A percentile compares a stretch with the other conserved stretches of the same genome.
Conservation (phyloP, 441 rosid genomes). For the Corymbia citriodora region DNA sequence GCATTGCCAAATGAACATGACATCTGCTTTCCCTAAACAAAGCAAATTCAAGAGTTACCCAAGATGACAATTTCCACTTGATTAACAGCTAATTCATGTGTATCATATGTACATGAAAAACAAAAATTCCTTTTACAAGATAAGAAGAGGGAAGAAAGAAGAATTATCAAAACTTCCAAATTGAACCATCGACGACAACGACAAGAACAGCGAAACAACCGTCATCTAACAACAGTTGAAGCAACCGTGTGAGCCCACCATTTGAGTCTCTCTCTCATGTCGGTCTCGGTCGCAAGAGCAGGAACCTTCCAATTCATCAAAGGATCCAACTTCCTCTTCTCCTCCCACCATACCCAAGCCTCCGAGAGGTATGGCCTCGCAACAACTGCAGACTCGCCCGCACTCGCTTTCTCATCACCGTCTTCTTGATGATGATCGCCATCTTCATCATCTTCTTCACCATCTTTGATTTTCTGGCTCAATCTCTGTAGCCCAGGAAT, state of each 20-base stretch:
- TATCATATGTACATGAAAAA: neutral
- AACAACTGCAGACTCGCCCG: neutral
- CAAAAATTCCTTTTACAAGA: neutral
- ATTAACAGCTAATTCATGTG: neutral
- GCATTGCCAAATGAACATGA: neutral
- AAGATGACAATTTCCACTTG: neutral
- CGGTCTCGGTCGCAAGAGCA: slow-evolving; percentile 35
- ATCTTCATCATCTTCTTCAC: slow-evolving; percentile 12
- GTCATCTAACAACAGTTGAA: slow-evolving; percentile 46
- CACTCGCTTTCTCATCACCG: neutral
- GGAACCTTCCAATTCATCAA: slow-evolving; percentile 62
- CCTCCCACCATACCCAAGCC: slow-evolving; percentile 58
- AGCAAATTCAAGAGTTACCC: neutral
- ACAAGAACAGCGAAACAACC: neutral
- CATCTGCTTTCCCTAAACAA: neutral
- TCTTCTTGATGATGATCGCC: slow-evolving; percentile 18
- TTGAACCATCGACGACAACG: neutral
- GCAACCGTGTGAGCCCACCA: slow-evolving; percentile 91
- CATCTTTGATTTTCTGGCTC: slow-evolving; percentile 15
- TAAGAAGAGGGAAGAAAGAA: neutral
- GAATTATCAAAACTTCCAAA: neutral
- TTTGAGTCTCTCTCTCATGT: slow-evolving; percentile 57
- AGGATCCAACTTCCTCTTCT: slow-evolving; percentile 24
- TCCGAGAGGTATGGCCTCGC: slow-evolving; percentile 70
- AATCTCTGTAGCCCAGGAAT: slow-evolving; percentile 64